Evolutionary conservation across 306 rosid genomes (phyloP).

Genomic region (Citrullus amarus): DNA sequence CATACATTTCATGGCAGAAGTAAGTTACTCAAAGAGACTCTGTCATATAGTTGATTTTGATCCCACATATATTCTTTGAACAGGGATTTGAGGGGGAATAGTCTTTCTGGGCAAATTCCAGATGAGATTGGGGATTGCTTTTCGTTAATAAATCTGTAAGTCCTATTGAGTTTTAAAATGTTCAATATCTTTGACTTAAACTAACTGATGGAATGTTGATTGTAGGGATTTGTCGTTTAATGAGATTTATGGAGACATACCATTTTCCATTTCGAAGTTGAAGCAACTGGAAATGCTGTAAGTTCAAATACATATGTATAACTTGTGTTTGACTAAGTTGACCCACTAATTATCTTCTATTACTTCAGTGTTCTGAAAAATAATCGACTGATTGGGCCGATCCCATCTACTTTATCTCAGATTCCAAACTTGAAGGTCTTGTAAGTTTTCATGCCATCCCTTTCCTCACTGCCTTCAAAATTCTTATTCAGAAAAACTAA

Average conservation of each 20-base stretch:
- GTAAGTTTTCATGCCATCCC: constrained; percentile 32
- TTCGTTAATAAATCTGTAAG: constrained; percentile 54
- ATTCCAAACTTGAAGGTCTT: constrained; percentile 89
- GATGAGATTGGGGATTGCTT: constrained; percentile 98
- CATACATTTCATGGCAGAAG: background rate
- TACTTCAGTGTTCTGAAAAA: constrained; percentile 61
- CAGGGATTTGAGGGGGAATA: constrained; percentile 74
- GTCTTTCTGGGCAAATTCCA: constrained; percentile 94
- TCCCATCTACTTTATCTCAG: constrained; percentile 95
- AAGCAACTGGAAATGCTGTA: constrained; percentile 76
- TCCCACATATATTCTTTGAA: constrained; percentile 6
- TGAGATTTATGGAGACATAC: constrained; percentile 80
- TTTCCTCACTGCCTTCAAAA: background rate
- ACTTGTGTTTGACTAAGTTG: background rate
- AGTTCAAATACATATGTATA: constrained; percentile 17
- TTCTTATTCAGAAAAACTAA: background rate
- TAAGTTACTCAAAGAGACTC: background rate
- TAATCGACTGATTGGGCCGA: constrained; percentile 76
- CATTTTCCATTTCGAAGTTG: constrained; percentile 85
- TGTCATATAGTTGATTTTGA: background rate
- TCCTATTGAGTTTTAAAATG: background rate
- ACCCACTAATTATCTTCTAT: background rate
- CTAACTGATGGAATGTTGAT: background rate
- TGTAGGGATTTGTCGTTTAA: constrained; percentile 72
- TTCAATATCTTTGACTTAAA: background rate